Evolutionary conservation across 352 stramenopile species (phyloP).

Genomic region (Pythium diclinum): DNA sequence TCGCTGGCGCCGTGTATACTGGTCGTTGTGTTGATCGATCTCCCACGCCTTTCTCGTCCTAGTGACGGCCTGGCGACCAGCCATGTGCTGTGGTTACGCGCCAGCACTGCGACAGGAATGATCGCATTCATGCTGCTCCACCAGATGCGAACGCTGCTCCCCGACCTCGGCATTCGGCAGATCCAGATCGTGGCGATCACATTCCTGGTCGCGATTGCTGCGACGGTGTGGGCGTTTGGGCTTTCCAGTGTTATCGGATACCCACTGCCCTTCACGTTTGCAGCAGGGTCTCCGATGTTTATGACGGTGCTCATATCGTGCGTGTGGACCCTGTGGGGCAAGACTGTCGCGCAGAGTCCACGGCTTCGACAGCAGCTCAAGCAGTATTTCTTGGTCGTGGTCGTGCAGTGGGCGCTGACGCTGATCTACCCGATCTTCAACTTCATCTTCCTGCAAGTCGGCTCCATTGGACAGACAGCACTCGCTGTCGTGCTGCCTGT

Average conservation of each 20-base stretch:
- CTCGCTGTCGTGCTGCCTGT: not conserved
- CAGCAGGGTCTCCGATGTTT: not conserved
- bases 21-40: too few relatives aligned
- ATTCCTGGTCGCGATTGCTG: not conserved
- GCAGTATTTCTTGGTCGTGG: not conserved
- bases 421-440: slow-evolving; percentile 1
- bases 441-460: not conserved
- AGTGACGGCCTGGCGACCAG: too few relatives aligned
- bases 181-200: not conserved
- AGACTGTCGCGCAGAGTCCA: not conserved
- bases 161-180: not conserved
- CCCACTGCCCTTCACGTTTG: not conserved
- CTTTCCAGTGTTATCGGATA: not conserved
- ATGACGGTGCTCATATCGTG: not conserved
- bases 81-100: too few relatives aligned
- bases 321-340: not conserved
- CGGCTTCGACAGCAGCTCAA: not conserved
- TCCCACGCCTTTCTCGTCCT: too few relatives aligned
- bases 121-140: too few relatives aligned
- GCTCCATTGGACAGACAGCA: not conserved
- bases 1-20: too few relatives aligned
- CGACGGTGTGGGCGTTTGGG: not conserved
- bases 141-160: not conserved
- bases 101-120: too few relatives aligned
- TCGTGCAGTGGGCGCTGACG: not conserved